Evolutionary conservation across 1,284 basidiomycete genomes (phyloP).

Genomic region (Rhodotorula mucilaginosa): DNA sequence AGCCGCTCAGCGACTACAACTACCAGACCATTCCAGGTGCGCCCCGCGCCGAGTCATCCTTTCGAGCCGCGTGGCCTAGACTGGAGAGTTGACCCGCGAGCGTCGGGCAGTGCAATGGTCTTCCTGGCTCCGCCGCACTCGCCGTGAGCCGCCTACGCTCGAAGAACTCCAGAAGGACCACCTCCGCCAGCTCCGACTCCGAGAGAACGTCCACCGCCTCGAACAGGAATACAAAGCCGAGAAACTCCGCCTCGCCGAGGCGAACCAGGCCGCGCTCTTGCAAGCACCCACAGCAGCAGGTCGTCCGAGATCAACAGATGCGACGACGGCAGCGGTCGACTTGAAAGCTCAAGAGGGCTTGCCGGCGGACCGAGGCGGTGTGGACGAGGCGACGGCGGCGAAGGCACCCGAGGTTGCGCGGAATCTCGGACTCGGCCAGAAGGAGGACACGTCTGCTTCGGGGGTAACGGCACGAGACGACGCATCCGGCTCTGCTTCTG

Average conservation of each 20-base stretch:
- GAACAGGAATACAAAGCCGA: conserved; percentile 23
- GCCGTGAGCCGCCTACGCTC: conserved; percentile 21
- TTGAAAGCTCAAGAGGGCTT: conserved; percentile 3
- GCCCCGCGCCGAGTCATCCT: neutral
- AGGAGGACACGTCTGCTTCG: neutral
- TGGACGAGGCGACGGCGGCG: neutral
- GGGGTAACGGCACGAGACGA: neutral
- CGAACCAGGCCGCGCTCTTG: neutral
- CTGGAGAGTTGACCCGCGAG: neutral
- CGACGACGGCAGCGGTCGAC: too few relatives aligned
- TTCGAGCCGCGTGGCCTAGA: neutral
- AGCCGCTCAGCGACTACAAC: conserved; percentile 31
- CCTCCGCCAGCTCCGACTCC: conserved; percentile 16
- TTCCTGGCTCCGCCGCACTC: conserved; percentile 33
- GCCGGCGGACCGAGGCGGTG: conserved; percentile 10
- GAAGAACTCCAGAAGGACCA: conserved; percentile 25
- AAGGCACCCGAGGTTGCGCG: conserved; percentile 10
- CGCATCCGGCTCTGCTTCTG: conserved; percentile 10
- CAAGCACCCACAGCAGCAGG: neutral
- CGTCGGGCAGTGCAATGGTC: conserved; percentile 33
- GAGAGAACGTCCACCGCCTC: conserved; percentile 27
- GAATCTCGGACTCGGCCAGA: conserved; percentile 4
- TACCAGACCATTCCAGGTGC: conserved; percentile 15
- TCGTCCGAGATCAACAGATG: neutral
- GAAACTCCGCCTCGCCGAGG: conserved; percentile 17